Conservation (phyloP, 305 asterid genomes). For the Galium porrigens region DNA sequence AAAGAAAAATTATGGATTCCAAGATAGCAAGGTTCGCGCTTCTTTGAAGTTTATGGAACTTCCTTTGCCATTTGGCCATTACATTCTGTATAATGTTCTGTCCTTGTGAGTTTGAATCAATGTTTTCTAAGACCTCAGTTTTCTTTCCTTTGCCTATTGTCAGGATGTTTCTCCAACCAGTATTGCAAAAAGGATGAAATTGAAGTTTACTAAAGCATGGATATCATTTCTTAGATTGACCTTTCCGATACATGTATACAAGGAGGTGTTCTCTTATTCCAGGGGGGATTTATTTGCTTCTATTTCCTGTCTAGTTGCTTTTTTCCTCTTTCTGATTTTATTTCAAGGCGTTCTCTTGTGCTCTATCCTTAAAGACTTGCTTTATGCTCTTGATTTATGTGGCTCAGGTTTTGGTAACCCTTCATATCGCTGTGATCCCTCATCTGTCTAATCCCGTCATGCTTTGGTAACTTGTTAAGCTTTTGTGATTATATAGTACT, state of each 20-base stretch:
- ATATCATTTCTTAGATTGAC: conserved; percentile 65
- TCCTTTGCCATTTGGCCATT: neutral
- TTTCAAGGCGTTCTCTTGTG: neutral
- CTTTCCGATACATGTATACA: conserved; percentile 73
- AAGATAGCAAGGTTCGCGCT: conserved; percentile 32
- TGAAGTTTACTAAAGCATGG: conserved; percentile 80
- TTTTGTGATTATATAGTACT: conserved; percentile 14
- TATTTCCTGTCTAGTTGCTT: neutral
- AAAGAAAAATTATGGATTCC: conserved; percentile 19
- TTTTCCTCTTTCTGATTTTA: neutral
- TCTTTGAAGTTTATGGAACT: conserved; percentile 2
- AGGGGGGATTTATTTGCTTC: neutral
- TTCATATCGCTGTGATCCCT: conserved; percentile 66
- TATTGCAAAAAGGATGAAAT: conserved; percentile 63
- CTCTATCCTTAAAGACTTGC: neutral
- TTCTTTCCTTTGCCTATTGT: conserved; percentile 11
- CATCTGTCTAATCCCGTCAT: conserved; percentile 66
- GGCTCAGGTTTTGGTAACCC: conserved; percentile 62
- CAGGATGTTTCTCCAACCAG: conserved; percentile 46
- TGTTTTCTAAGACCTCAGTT: neutral
- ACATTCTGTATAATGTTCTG: neutral
- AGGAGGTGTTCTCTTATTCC: conserved; percentile 43
- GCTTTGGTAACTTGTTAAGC: conserved; percentile 42
- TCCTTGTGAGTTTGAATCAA: neutral
- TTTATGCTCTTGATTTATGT: conserved; percentile 14